These are phyloP conservation scores for Filosporella fistucella DNA, from an alignment of 495 filamentous ascomycete genomes.

Conservation along the genomic window DNA sequence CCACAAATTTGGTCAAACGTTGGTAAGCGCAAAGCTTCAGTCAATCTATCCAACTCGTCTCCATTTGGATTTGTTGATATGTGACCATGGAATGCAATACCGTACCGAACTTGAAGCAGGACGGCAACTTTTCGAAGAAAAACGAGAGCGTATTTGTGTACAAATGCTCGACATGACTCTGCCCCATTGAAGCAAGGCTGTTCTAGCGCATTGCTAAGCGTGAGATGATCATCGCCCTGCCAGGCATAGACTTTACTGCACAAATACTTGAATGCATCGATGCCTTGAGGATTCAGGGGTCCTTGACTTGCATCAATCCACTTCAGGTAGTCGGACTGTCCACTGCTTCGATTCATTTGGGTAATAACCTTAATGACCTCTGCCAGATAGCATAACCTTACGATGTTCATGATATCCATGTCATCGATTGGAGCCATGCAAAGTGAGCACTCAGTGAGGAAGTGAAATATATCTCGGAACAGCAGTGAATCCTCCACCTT, in stretches of 20 bases:
- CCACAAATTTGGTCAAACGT: constrained; percentile 67
- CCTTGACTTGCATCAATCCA: constrained; percentile 3
- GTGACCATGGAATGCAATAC: constrained; percentile 79
- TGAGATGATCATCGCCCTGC: neutral
- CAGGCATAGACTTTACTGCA: constrained; percentile 6
- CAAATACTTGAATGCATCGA: constrained; percentile 14
- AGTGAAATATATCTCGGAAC: constrained; percentile 75
- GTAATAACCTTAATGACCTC: constrained; percentile 77
- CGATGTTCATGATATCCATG: constrained; percentile 74
- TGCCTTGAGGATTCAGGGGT: neutral
- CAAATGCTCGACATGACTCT: constrained; percentile 9
- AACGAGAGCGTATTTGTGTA: constrained; percentile 73
- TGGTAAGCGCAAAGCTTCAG: constrained; percentile 68
- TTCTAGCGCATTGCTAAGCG: constrained; percentile 1
- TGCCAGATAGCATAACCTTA: constrained; percentile 86
- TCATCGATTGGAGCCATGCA: constrained; percentile 67
- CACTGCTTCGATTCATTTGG: constrained; percentile 11
- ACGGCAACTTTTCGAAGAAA: constrained; percentile 86
- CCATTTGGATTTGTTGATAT: constrained; percentile 59
- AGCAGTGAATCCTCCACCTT: constrained; percentile 64
- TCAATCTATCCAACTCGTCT: constrained; percentile 79
- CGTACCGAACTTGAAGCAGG: constrained; percentile 81
- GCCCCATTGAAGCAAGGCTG: constrained; percentile 13
- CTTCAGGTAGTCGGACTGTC: constrained; percentile 2
- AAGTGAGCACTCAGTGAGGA: constrained; percentile 70